These are phyloP conservation scores for Polygonum aviculare DNA, from an alignment of 148 eudicot genomes.

Conservation along the genomic window DNA sequence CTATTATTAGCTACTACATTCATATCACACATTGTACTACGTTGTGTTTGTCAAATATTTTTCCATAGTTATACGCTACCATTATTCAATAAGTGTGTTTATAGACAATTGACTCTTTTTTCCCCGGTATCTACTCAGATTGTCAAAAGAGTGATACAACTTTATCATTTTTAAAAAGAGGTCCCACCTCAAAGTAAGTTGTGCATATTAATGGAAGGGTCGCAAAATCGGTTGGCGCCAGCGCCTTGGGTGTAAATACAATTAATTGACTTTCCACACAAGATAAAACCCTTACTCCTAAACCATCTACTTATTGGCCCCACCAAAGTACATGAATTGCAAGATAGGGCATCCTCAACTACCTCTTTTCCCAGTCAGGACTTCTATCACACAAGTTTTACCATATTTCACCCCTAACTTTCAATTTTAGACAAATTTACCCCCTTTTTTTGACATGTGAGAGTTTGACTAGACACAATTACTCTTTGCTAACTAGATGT, in stretches of 20 bases:
- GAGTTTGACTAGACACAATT: too few species aligned
- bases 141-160: too few species aligned
- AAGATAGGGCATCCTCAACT: not conserved
- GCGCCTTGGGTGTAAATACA: slow-evolving; percentile 1
- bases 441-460: too few species aligned
- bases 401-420: too few species aligned
- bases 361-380: not conserved
- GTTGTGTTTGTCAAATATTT: too few species aligned
- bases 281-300: not conserved
- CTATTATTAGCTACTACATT: too few species aligned
- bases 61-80: not conserved
- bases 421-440: too few species aligned
- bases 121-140: too few species aligned
- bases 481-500: too few species aligned
- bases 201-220: not conserved
- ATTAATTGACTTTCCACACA: not conserved
- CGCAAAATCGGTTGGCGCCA: slow-evolving; percentile 1
- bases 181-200: not conserved
- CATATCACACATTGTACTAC: too few species aligned
- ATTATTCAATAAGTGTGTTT: too few species aligned
- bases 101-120: not conserved
- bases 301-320: not conserved
- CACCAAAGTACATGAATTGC: not conserved
- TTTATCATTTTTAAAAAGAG: not conserved
- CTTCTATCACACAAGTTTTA: not conserved